Evolutionary conservation across 148 eudicot genomes (phyloP), one percentile per base, ranked within the genome.

Genomic region (Amaranthus palmeri): DNA sequence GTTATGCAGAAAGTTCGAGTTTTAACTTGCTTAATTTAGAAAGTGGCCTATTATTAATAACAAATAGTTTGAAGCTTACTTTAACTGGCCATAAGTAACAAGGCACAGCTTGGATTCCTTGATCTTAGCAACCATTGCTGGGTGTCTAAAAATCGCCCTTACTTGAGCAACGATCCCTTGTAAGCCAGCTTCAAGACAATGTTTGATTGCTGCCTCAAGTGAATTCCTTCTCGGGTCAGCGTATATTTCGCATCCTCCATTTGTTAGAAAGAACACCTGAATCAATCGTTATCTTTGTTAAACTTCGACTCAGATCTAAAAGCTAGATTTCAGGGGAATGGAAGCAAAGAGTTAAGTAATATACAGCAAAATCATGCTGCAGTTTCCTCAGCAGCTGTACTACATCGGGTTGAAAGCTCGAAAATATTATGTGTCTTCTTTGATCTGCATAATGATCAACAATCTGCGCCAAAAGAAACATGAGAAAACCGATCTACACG

Each of bases 341-440:
- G 18, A 57, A 1, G 43, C 43, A 57, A 56, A 14, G n/a, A 58
- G 3, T 44, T 5, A 18, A 45, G 42, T 50, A 49, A 63, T 45
- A 77, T 79, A 86, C 88, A 25, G 86, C 86, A 42, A 64, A 81
- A 65, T 83, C 17, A 47, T 52, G 73, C 72, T 86, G 88, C 68
- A 83, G 45, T 64, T 79, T 79, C 65, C 82, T 71, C 18, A 85
- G 42, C 76, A 81, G 58, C 54, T 10, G 78, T 13, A 75, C 84
- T 1, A 83, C 83, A 71, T 86, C 89, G 42, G 86, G 89, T 48
- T 86, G 85, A 45, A 86, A 86, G 73, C 86, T 86, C 12, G 86
- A 86, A 81, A 83, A 83, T n/a, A 83, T 66, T 14, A 83, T 61
- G 15, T 74, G 67, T 48, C 85, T 69, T 58, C 62, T 79, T 69